Evolutionary conservation across 1,139 yeast species (phyloP).

Genomic region (Candida anutae): DNA sequence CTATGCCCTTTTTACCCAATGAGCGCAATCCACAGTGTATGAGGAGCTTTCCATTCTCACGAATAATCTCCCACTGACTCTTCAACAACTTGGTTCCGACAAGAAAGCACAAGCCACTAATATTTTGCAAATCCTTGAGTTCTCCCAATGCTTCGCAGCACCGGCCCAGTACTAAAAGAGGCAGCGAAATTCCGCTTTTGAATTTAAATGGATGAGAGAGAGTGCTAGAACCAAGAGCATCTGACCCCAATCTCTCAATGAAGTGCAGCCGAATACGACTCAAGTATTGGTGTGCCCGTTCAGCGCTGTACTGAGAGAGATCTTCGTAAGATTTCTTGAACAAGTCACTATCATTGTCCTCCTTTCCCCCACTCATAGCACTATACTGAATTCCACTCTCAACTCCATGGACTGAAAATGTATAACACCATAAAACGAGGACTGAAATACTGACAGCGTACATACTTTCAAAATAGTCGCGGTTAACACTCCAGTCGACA

Average conservation of each 20-base stretch:
- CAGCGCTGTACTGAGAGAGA: slow-evolving; percentile 17
- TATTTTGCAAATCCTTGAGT: slow-evolving; percentile 36
- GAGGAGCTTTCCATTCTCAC: slow-evolving; percentile 51
- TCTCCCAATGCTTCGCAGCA: slow-evolving; percentile 36
- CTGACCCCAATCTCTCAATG: slow-evolving; percentile 9
- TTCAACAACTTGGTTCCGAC: slow-evolving; percentile 34
- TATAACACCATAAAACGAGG: slow-evolving; percentile 42
- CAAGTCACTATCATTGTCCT: slow-evolving; percentile 4
- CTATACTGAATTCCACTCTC: slow-evolving; percentile 16
- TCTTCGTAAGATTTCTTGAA: slow-evolving; percentile 13
- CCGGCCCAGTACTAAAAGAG: slow-evolving; percentile 28
- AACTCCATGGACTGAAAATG: slow-evolving; percentile 31
- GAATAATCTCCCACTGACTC: slow-evolving; percentile 54
- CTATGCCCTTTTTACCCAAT: slow-evolving; percentile 40
- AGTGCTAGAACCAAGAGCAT: slow-evolving; percentile 17
- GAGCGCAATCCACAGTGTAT: slow-evolving; percentile 52
- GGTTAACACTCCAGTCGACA: slow-evolving; percentile 23
- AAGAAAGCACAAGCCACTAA: slow-evolving; percentile 40
- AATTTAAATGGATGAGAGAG: slow-evolving; percentile 23
- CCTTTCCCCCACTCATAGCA: too few species aligned
- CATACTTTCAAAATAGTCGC: slow-evolving; percentile 28
- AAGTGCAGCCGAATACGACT: slow-evolving; percentile 30
- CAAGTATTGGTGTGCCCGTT: slow-evolving; percentile 23
- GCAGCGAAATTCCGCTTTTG: slow-evolving; percentile 12
- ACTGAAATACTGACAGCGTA: slow-evolving; percentile 41